Conservation (phyloP, 140 eudicot genomes). For the Anethum foeniculum region DNA sequence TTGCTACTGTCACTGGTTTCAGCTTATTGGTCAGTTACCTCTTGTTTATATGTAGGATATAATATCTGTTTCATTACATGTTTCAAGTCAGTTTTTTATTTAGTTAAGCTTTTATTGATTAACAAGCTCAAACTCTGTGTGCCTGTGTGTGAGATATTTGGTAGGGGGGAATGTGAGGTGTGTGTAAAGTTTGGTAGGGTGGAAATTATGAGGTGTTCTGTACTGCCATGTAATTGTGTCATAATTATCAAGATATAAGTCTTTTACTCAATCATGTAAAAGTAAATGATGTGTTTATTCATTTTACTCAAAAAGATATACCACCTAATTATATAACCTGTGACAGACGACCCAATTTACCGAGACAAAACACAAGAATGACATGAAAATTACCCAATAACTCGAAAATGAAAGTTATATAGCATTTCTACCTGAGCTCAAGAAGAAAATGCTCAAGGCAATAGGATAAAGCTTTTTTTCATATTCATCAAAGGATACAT, state of each 20-base stretch:
- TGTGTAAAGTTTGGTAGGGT: not conserved
- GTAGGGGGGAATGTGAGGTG: not conserved
- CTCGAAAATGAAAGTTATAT: not conserved
- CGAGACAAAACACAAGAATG: too few species aligned
- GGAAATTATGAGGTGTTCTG: not conserved
- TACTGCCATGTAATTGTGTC: not conserved
- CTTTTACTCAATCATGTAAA: not conserved
- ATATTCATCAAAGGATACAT: not conserved
- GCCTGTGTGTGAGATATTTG: not conserved
- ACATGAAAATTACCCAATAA: too few species aligned
- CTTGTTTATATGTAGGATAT: not conserved
- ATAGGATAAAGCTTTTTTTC: not conserved
- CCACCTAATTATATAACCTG: too few species aligned
- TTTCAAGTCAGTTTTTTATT: too few species aligned
- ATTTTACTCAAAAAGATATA: not conserved
- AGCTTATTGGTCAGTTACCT: slow-evolving; percentile 50
- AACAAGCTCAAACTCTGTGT: not conserved
- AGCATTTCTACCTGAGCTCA: not conserved
- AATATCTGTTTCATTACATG: too few species aligned
- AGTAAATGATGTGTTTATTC: not conserved
- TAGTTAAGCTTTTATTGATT: not conserved
- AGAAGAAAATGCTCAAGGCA: not conserved
- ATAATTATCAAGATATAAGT: too few species aligned
- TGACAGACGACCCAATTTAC: too few species aligned
- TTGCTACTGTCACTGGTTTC: slow-evolving; percentile 77